Evolutionary conservation across 108 stramenopile species (phyloP).

Genomic region (Cylindrotheca closterium): DNA sequence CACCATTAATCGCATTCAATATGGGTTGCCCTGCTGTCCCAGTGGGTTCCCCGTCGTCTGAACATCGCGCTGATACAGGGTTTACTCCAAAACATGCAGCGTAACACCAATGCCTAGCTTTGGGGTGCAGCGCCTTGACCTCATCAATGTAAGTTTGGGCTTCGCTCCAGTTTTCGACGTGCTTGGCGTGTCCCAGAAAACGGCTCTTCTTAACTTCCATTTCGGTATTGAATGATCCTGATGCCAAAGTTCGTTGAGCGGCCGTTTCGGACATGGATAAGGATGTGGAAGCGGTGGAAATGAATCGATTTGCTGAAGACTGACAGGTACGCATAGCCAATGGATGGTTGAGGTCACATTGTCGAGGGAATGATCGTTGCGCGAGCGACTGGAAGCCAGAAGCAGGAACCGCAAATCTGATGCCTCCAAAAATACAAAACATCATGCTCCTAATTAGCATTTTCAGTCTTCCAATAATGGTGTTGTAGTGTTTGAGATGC

Average conservation of each 20-base stretch:
- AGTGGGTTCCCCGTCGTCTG: conserved; percentile 86
- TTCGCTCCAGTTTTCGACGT: conserved; percentile 65
- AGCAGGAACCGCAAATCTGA: no score
- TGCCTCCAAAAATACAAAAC: no score
- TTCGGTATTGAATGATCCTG: conserved; percentile 40
- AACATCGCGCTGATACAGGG: conserved; percentile 58
- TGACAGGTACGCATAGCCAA: no score
- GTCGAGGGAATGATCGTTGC: no score
- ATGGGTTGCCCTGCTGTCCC: conserved; percentile 83
- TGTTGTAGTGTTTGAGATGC: no score
- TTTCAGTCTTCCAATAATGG: no score
- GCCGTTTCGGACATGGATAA: conserved; percentile 4
- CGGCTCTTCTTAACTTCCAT: conserved; percentile 75
- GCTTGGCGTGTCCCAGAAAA: conserved; percentile 72
- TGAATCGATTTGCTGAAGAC: no score
- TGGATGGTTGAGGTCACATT: no score
- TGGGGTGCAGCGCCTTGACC: conserved; percentile 69
- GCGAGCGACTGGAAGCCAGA: no score
- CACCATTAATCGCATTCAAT: conserved; percentile 69
- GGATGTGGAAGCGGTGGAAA: no score
- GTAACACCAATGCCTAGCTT: conserved; percentile 78
- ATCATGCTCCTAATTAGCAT: no score
- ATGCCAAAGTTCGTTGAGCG: conserved; percentile 14
- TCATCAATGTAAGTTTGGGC: conserved; percentile 46
- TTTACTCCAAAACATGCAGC: conserved; percentile 38